These are phyloP conservation scores for Apophysomyces trapeziformis DNA, from an alignment of 371 early-diverging fungal genomes.

Conservation along the genomic window DNA sequence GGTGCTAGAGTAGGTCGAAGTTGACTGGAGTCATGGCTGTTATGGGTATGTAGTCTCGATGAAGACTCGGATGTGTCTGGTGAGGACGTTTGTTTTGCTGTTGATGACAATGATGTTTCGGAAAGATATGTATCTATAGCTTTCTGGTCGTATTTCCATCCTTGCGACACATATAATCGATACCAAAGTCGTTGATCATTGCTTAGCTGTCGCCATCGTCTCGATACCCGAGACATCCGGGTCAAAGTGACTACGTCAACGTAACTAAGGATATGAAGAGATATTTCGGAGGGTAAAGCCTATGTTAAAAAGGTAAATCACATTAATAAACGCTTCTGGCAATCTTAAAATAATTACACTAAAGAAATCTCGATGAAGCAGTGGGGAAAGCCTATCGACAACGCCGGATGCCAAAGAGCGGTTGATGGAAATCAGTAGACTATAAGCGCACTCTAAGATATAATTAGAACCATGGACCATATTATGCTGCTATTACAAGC, in stretches of 20 bases:
- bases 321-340: constrained; percentile 8
- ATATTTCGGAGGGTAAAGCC: constrained; percentile 66
- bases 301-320: constrained; percentile 12
- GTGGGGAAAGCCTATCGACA: constrained; percentile 60
- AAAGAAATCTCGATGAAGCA: constrained; percentile 67
- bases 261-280: constrained; percentile 64
- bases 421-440: constrained; percentile 65
- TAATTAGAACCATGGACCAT: not conserved
- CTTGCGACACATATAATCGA: constrained; percentile 49
- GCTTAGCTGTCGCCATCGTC: constrained; percentile 63
- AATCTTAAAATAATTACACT: constrained; percentile 37
- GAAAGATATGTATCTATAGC: constrained; percentile 52
- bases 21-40: not conserved
- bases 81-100: constrained; percentile 5
- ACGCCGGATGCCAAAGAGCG: constrained; percentile 57
- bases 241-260: constrained; percentile 54
- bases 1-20: constrained; percentile 18
- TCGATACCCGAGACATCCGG: constrained; percentile 56
- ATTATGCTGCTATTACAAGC: not conserved
- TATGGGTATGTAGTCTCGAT: not conserved
- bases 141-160: constrained; percentile 56
- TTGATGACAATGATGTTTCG: constrained; percentile 9
- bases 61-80: not conserved
- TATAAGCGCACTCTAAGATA: constrained; percentile 68
- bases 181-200: constrained; percentile 75